Evolutionary conservation across 495 filamentous ascomycete genomes (phyloP).

Genomic region (Podospora bellae-mahoneyi): DNA sequence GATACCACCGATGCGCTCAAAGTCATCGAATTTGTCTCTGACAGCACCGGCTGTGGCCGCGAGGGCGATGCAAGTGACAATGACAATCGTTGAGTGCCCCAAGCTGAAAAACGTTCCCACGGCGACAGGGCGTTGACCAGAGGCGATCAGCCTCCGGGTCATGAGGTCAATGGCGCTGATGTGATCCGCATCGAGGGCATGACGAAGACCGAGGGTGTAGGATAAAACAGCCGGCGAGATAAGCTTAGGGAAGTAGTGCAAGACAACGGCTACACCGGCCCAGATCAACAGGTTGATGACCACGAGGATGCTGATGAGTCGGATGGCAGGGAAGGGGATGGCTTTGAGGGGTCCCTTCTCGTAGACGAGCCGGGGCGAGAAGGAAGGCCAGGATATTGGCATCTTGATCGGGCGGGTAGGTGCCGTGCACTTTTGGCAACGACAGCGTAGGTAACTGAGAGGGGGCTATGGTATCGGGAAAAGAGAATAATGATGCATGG

Average conservation of each 20-base stretch:
- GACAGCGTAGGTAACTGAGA: too few relatives aligned
- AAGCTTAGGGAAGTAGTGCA: constrained; percentile 56
- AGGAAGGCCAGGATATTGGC: background rate
- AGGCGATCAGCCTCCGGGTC: constrained; percentile 85
- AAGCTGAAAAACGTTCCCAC: constrained; percentile 95
- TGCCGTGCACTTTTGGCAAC: background rate
- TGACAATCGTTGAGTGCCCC: constrained; percentile 89
- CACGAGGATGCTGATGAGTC: constrained; percentile 63
- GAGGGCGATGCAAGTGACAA: constrained; percentile 86
- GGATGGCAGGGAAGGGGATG: constrained; percentile 63
- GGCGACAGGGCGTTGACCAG: constrained; percentile 81
- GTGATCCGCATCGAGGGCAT: constrained; percentile 95
- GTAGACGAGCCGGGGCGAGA: background rate
- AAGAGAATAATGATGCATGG: background rate
- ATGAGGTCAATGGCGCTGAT: constrained; percentile 95
- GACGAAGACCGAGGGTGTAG: constrained; percentile 85
- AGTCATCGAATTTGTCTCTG: constrained; percentile 70
- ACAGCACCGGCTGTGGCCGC: constrained; percentile 84
- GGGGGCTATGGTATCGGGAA: background rate
- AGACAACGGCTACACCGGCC: constrained; percentile 66
- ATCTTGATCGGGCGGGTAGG: background rate
- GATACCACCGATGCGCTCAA: constrained; percentile 79
- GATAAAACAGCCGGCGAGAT: constrained; percentile 75
- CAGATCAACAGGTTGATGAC: constrained; percentile 68
- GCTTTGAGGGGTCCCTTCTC: constrained; percentile 25